Base-by-base conservation (phyloP, 2,329 filamentous ascomycete genomes). In the Aspergillus cejpii region DNA sequence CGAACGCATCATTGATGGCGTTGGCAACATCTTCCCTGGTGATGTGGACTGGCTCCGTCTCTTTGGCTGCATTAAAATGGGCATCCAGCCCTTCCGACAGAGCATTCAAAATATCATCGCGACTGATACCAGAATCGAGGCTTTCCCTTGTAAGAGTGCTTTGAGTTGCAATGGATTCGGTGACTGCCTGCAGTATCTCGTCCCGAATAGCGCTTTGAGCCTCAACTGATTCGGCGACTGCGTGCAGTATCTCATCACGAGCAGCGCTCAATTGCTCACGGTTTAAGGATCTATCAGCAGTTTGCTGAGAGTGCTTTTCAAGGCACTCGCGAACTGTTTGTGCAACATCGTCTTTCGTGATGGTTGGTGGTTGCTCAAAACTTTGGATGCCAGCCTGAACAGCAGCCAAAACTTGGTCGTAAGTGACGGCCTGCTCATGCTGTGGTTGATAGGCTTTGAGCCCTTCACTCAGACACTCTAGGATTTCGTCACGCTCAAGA, bases 361-460 rank as follows among this genome's bases (percentile, higher is more conserved):
- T 74, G 6, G 73, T 76, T 1, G 81, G 76, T 23, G 86, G 80
- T 1, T 80, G 80, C 37, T 88, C 80, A 5, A 91, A 92, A 60
- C 89, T 81, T 62, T 90, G 84, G 43, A 96, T 71, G 7, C 87
- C 89, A 57, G 91, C 85, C n/a, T 88, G 80, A 10, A 97, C 84
- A 24, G 88, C 89, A 39, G 83, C 77, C 57, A 90, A 84, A 17
- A 96, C 85, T 58, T 96, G 88, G 2, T 94, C 88, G 52, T 85
- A 83, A 3, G 84, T 88, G 1, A 86, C 82, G 20, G 78, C 79
- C 27, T 74, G 69, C 3, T 78, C 71, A 15, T 70, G 62, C 52
- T 71, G 61, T 23, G 73, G 73, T 48, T 68, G 71, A 60, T 92
- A 89, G 37, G 88, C 81, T 53, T 86, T 81, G 0, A 97, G 76